Percentiles rank a stretch among this genome's conserved stretches.
Conservation (phyloP, 805 yeast species). For the Brettanomyces bruxellensis region DNA sequence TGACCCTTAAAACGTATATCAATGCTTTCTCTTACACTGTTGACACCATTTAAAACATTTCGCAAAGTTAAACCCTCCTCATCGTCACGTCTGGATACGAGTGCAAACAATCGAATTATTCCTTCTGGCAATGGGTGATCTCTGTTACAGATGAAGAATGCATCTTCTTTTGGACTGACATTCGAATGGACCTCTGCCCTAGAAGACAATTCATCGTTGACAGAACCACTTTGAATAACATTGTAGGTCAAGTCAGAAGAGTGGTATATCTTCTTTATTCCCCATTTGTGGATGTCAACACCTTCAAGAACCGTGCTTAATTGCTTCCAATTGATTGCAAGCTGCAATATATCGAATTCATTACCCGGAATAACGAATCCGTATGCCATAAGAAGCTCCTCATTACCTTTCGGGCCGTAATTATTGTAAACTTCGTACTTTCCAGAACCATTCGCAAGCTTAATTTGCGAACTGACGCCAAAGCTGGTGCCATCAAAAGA, state of each 20-base stretch:
- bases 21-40: constrained; percentile 44
- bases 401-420: constrained; percentile 85
- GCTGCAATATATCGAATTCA: constrained; percentile 46
- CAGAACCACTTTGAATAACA: constrained; percentile 5
- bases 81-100: constrained; percentile 36
- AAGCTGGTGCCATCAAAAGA: constrained; percentile 9
- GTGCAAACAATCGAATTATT: constrained; percentile 44
- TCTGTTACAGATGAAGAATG: constrained; percentile 17
- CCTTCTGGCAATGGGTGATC: constrained; percentile 32
- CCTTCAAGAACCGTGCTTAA: neutral
- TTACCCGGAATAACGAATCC: constrained; percentile 63
- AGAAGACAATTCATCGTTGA: neutral
- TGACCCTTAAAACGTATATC: constrained; percentile 32
- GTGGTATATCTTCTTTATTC: constrained; percentile 15
- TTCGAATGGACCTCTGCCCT: constrained; percentile 1
- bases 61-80: constrained; percentile 41
- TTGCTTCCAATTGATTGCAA: constrained; percentile 40
- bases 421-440: constrained; percentile 61
- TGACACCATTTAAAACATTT: constrained; percentile 53
- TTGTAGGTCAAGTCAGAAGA: constrained; percentile 22
- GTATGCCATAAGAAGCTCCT: constrained; percentile 70
- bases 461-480: constrained; percentile 1
- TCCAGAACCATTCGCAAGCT: neutral
- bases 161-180: neutral
- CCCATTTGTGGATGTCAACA: constrained; percentile 9